phyloP scores from a whole-genome alignment of 768 basidiomycete species.

The Mycena pura region DNA sequence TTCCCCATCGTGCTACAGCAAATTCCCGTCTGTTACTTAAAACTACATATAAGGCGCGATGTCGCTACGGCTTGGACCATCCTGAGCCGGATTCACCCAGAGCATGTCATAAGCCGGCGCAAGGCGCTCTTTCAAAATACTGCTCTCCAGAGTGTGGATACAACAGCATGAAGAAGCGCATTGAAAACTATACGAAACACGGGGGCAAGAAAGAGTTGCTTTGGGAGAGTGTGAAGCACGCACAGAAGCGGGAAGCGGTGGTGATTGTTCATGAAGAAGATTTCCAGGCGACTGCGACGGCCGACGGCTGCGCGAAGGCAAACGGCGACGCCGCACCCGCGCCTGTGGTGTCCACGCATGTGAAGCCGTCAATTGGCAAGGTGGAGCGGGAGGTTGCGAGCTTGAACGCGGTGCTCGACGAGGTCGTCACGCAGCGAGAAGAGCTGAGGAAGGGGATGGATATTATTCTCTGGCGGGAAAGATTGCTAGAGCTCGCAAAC shows the following conservation, averaged over 20 bases:
- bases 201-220: slow-evolving; percentile 69
- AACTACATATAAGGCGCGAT: slow-evolving; percentile 84
- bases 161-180: slow-evolving; percentile 70
- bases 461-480: slow-evolving; percentile 72
- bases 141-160: slow-evolving; percentile 90
- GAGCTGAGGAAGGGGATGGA: slow-evolving; percentile 74
- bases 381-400: slow-evolving; percentile 61
- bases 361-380: slow-evolving; percentile 50
- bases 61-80: slow-evolving; percentile 72
- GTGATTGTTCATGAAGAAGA: slow-evolving; percentile 52
- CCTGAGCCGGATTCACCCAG: slow-evolving; percentile 64
- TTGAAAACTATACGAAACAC: slow-evolving; percentile 65
- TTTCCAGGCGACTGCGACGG: slow-evolving; percentile 28
- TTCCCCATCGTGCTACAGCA: slow-evolving; percentile 44
- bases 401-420: slow-evolving; percentile 59
- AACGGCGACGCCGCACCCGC: slow-evolving; percentile 21
- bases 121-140: slow-evolving; percentile 87
- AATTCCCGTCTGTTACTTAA: slow-evolving; percentile 63
- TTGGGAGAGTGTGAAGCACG: slow-evolving; percentile 78
- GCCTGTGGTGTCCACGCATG: slow-evolving; percentile 9
- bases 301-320: slow-evolving; percentile 31
- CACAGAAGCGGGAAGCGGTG: slow-evolving; percentile 74
- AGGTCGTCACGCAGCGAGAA: slow-evolving; percentile 66
- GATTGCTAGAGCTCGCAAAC: slow-evolving; percentile 69
- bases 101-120: slow-evolving; percentile 82